Percentiles rank a stretch among this genome's conserved stretches.
These are phyloP conservation scores for Magnusiomyces suaveolens DNA, from an alignment of 1,139 yeast species.

Conservation along the genomic window DNA sequence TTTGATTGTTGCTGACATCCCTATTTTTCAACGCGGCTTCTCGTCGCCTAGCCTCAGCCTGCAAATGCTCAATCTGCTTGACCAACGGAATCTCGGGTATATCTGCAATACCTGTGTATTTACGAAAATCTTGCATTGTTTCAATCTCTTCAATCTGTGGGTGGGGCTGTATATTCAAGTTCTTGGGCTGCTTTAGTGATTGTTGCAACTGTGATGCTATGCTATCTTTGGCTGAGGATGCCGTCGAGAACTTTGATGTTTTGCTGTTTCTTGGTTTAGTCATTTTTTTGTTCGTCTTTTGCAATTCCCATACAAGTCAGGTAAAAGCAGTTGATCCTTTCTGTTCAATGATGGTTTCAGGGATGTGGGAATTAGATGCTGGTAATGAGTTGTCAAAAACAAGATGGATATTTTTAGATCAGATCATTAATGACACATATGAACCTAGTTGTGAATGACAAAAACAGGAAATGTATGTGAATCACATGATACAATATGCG, in stretches of 20 bases:
- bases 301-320: neutral
- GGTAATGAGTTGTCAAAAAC: too few species aligned
- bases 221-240: neutral
- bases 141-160: slow-evolving; percentile 21
- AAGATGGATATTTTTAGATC: neutral
- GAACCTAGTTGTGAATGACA: neutral
- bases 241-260: neutral
- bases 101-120: slow-evolving; percentile 21
- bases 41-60: slow-evolving; percentile 12
- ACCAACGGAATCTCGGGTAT: slow-evolving; percentile 25
- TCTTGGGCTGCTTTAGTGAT: neutral
- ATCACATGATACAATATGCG: neutral
- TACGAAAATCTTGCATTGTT: slow-evolving; percentile 17
- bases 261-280: neutral
- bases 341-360: too few species aligned
- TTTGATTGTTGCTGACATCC: neutral
- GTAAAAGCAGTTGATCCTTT: neutral
- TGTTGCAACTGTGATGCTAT: too few species aligned
- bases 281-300: neutral
- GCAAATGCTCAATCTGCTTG: slow-evolving; percentile 24
- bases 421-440: neutral
- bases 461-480: neutral
- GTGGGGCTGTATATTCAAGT: slow-evolving; percentile 1
- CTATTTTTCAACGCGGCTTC: neutral
- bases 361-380: too few species aligned